Evolutionary conservation across 2,329 filamentous ascomycete species (phyloP).

Genomic region (Emydomyces testavorans): DNA sequence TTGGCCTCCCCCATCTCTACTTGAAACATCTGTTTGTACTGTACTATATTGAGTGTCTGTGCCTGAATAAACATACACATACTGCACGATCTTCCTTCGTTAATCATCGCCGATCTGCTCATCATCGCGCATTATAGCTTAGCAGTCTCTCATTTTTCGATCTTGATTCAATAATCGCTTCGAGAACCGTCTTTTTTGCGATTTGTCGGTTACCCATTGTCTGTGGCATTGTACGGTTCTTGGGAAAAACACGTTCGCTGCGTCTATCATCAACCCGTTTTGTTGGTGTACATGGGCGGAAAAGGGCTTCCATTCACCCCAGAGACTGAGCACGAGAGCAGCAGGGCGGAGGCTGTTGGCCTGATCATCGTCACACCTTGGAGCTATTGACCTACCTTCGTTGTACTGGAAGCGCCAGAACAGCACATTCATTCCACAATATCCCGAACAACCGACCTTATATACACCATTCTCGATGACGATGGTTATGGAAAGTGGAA

Average conservation of each 20-base stretch:
- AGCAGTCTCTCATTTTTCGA: background rate
- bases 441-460: background rate
- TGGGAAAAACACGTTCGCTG: background rate
- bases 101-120: slow-evolving; percentile 10
- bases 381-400: background rate
- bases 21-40: slow-evolving; percentile 13
- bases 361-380: slow-evolving; percentile 12
- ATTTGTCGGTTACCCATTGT: background rate
- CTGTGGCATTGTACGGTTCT: background rate
- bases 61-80: slow-evolving; percentile 9
- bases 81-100: slow-evolving; percentile 10
- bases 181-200: background rate
- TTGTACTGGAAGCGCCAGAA: background rate
- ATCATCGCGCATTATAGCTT: slow-evolving; percentile 4
- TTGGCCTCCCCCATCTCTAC: slow-evolving; percentile 3
- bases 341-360: background rate
- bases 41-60: slow-evolving; percentile 7
- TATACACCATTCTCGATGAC: slow-evolving; percentile 54
- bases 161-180: background rate
- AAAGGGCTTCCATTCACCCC: background rate
- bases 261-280: too few species aligned
- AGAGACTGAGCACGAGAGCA: background rate
- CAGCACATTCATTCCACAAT: background rate
- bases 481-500: slow-evolving; percentile 86
- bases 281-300: slow-evolving; percentile 7